These are phyloP conservation scores for Debaryomyces robertsiae DNA, from an alignment of 1,139 yeast genomes.

Conservation along the genomic window DNA sequence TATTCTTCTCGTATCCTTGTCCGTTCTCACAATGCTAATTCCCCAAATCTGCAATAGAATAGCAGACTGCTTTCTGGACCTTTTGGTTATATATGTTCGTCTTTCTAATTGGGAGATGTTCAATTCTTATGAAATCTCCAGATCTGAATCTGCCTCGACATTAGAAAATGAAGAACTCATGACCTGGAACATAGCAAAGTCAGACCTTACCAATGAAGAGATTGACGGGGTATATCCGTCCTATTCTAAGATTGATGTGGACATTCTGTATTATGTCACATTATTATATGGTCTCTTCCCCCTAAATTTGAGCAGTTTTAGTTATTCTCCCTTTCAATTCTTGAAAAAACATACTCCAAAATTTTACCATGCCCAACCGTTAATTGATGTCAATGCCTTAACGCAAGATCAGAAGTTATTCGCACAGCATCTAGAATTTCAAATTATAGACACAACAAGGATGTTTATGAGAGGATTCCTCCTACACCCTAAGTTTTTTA, in stretches of 20 bases:
- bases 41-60: conserved; percentile 52
- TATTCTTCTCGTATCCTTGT: conserved; percentile 44
- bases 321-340: conserved; percentile 38
- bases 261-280: conserved; percentile 34
- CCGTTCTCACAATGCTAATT: conserved; percentile 52
- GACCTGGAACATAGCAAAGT: conserved; percentile 20
- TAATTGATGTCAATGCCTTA: conserved; percentile 9
- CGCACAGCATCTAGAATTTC: conserved; percentile 12
- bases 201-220: conserved; percentile 11
- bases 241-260: conserved; percentile 20
- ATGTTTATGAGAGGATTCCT: conserved; percentile 27
- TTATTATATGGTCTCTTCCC: conserved; percentile 67
- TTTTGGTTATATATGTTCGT: conserved; percentile 51
- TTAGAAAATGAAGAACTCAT: conserved; percentile 11
- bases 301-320: conserved; percentile 46
- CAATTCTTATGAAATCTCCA: conserved; percentile 14
- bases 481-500: conserved; percentile 53
- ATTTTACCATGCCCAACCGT: conserved; percentile 15
- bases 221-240: not conserved
- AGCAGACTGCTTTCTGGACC: conserved; percentile 38
- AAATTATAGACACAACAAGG: conserved; percentile 15
- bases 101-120: conserved; percentile 35
- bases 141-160: conserved; percentile 15
- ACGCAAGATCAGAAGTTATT: conserved; percentile 13
- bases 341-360: conserved; percentile 14